These are phyloP conservation scores for Torulaspora gathmanii DNA, from an alignment of 805 yeast species.

Conservation along the genomic window DNA sequence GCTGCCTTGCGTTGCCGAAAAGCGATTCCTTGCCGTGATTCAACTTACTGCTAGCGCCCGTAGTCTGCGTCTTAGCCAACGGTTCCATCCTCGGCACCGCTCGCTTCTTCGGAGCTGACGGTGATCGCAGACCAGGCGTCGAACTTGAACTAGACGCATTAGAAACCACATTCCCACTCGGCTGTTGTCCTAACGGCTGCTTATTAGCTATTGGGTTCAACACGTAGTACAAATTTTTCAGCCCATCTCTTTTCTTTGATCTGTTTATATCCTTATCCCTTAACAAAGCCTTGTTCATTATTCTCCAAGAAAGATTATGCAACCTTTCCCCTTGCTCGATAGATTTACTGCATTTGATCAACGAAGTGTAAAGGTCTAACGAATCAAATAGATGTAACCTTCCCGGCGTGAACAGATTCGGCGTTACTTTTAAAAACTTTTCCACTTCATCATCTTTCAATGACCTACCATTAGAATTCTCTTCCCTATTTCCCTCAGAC, in stretches of 20 bases:
- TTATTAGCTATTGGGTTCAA: slow-evolving; percentile 19
- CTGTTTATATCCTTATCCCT: slow-evolving; percentile 26
- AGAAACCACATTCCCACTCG: neutral
- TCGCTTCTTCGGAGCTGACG: neutral
- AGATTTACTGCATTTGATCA: slow-evolving; percentile 23
- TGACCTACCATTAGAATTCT: neutral
- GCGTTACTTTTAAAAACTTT: slow-evolving; percentile 30
- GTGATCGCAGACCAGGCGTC: slow-evolving; percentile 4
- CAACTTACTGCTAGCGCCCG: neutral
- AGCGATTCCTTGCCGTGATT: slow-evolving; percentile 2
- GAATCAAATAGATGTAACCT: slow-evolving; percentile 31
- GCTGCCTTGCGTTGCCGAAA: slow-evolving; percentile 6
- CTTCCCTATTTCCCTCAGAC: slow-evolving; percentile 3
- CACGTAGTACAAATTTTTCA: slow-evolving; percentile 32
- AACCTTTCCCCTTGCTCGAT: slow-evolving; percentile 35
- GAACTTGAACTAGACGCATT: neutral
- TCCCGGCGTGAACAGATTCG: slow-evolving; percentile 33
- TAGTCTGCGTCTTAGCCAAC: neutral
- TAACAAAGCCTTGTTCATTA: slow-evolving; percentile 31
- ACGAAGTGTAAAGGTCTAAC: slow-evolving; percentile 28
- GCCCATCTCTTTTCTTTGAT: slow-evolving; percentile 35
- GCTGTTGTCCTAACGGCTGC: slow-evolving; percentile 7
- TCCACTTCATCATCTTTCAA: neutral
- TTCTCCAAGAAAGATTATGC: slow-evolving; percentile 34
- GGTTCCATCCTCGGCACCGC: slow-evolving; percentile 2